Evolutionary conservation across 805 yeast genomes (phyloP), one percentile per base, ranked within the genome.

Genomic region (Cyberlindnera petersonii): DNA sequence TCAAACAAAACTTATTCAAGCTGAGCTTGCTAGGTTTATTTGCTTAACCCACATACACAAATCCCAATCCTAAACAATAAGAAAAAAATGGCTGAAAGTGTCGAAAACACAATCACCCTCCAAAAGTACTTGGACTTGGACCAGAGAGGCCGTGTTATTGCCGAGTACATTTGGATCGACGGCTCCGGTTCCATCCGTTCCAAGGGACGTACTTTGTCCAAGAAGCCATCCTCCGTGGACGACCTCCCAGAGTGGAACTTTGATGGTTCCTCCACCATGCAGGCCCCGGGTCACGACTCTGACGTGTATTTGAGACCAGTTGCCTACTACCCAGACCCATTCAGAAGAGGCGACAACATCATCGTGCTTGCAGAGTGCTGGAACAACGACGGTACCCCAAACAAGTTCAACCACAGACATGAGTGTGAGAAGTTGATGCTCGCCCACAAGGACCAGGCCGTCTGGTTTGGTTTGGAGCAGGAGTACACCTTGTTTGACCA

Each of bases 231-330:
- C 32, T 71, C 83, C 26, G 70, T 87, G 39, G 91, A 84, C 47
- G 95, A 93, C 61, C 75, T 93, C 56, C 97, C 98, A 53, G 96
- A 91, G 69, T 93, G 98, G 98, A 93, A 93, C 76, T 93, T 93
- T 59, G 98, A 93, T 66, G 98, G 98, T 68, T 89, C 98, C 31
- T 89, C 98, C 24, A 93, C 98, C 38, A 88, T 84, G 55, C 98
- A 93, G 74, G 98, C 98, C 40, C 97, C 97, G 58, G 98, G 98
- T 55, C 81, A 85, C 66, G 89, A 93, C 72, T 88, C 97, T 31
- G 98, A 93, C 64, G 78, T 93, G 48, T 88, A 87, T 66, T 74
- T 93, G 60, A 83, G 95, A 68, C 98, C 98, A n/a, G 94, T 78
- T 52, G 87, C 97, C 40, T 82, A 71, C 68, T 93, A 86, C 78